Percentiles rank a stretch among this genome's conserved stretches.
These are phyloP conservation scores for Mikania micrantha DNA, from an alignment of 129 eudicot genomes.

Conservation along the genomic window DNA sequence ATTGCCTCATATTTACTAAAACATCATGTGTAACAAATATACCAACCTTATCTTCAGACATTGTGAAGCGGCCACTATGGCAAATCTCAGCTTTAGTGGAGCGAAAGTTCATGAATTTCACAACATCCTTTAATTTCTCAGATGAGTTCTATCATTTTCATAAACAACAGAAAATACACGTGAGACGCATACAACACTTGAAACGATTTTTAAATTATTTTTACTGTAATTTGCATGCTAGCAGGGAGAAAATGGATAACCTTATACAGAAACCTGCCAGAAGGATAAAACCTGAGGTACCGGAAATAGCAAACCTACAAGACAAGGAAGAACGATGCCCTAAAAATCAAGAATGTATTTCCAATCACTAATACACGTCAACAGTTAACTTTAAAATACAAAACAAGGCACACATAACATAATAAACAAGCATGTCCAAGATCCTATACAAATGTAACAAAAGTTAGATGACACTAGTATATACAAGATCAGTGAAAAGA, in stretches of 20 bases:
- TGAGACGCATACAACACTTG: slow-evolving; percentile 16
- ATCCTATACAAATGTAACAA: too few relatives aligned
- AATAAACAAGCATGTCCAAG: too few relatives aligned
- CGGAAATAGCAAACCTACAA: slow-evolving; percentile 96
- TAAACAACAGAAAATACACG: slow-evolving; percentile 13
- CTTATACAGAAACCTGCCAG: slow-evolving; percentile 95
- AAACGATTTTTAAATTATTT: background rate
- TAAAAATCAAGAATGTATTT: background rate
- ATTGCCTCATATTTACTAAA: background rate
- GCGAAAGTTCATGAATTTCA: slow-evolving; percentile 68
- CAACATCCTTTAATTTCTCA: slow-evolving; percentile 83
- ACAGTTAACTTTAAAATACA: background rate
- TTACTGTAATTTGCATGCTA: slow-evolving; percentile 1
- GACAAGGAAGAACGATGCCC: slow-evolving; percentile 1
- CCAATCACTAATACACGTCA: background rate
- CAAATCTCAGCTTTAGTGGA: slow-evolving; percentile 62
- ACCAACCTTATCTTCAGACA: slow-evolving; percentile 80
- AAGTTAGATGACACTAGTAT: too few relatives aligned
- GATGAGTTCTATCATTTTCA: slow-evolving; percentile 65
- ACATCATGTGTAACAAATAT: background rate
- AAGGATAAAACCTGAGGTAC: slow-evolving; percentile 84
- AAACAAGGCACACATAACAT: too few relatives aligned
- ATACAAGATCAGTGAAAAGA: too few relatives aligned
- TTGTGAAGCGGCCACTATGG: slow-evolving; percentile 78
- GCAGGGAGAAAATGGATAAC: slow-evolving; percentile 26